These are phyloP conservation scores for Penicillium italicum DNA, from an alignment of 2,329 filamentous ascomycete genomes.

Conservation along the genomic window DNA sequence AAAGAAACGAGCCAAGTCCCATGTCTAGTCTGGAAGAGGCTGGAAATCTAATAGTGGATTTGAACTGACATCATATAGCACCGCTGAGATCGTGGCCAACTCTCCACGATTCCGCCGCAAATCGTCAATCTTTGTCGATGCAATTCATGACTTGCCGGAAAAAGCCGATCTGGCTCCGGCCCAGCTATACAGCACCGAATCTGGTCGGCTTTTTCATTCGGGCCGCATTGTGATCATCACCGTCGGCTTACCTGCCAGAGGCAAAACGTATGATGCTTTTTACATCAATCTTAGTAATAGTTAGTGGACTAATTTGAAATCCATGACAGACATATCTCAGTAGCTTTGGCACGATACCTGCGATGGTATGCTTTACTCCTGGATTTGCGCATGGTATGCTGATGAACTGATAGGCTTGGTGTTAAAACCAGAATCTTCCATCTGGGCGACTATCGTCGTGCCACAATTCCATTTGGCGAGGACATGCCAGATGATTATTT, in stretches of 20 bases:
- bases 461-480: conserved; percentile 76
- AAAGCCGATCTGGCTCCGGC: conserved; percentile 84
- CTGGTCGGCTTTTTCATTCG: conserved; percentile 92
- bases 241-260: conserved; percentile 88
- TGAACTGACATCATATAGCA: conserved; percentile 53
- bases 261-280: conserved; percentile 71
- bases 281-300: neutral
- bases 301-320: conserved; percentile 4
- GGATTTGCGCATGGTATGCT: neutral
- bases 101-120: conserved; percentile 85
- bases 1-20: neutral
- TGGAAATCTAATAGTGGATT: too few species aligned
- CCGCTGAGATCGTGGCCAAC: conserved; percentile 86
- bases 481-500: conserved; percentile 97
- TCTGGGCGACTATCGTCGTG: conserved; percentile 90
- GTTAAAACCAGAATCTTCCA: conserved; percentile 99
- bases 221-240: conserved; percentile 96
- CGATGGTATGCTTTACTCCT: conserved; percentile 61
- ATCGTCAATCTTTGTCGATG: conserved; percentile 95
- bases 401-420: conserved; percentile 62
- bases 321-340: conserved; percentile 73
- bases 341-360: conserved; percentile 89
- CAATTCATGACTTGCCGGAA: conserved; percentile 87
- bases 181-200: conserved; percentile 97
- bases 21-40: neutral